Conservation (phyloP, 345 rosid species). For the Geranium brycei region DNA sequence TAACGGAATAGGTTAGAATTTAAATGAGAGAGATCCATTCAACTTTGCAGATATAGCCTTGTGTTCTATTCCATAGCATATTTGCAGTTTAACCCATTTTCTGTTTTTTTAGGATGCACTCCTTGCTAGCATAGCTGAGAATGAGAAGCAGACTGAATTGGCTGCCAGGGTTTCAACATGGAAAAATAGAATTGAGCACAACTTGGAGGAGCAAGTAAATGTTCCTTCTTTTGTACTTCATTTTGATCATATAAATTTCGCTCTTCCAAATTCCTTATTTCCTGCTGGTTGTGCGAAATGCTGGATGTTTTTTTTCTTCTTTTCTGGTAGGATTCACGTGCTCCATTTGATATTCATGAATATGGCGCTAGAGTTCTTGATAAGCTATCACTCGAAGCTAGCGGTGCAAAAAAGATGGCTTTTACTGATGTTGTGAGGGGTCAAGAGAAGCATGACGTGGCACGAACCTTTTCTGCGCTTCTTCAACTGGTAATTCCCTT, state of each 20-base stretch:
- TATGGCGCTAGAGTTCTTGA: constrained; percentile 57
- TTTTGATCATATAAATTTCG: neutral
- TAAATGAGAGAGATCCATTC: too few relatives aligned
- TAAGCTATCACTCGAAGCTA: constrained; percentile 42
- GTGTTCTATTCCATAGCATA: too few relatives aligned
- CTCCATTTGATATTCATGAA: constrained; percentile 87
- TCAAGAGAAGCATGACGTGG: constrained; percentile 76
- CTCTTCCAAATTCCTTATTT: neutral
- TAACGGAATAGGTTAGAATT: too few relatives aligned
- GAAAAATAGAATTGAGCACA: too few relatives aligned
- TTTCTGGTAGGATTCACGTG: constrained; percentile 55
- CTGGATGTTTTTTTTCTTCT: neutral
- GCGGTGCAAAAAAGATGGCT: constrained; percentile 22
- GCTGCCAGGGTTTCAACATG: too few relatives aligned
- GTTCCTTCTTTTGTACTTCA: neutral
- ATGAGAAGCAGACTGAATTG: too few relatives aligned
- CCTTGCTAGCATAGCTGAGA: too few relatives aligned
- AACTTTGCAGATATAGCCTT: too few relatives aligned
- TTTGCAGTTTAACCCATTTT: too few relatives aligned
- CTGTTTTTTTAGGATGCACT: too few relatives aligned
- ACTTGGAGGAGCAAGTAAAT: constrained; percentile 36
- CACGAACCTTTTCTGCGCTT: constrained; percentile 86
- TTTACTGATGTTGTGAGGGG: constrained; percentile 58
- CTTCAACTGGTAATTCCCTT: constrained; percentile 70
- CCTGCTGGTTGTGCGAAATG: neutral